phyloP scores from a whole-genome alignment of 768 basidiomycete species.

The Termitomyces sp. region DNA sequence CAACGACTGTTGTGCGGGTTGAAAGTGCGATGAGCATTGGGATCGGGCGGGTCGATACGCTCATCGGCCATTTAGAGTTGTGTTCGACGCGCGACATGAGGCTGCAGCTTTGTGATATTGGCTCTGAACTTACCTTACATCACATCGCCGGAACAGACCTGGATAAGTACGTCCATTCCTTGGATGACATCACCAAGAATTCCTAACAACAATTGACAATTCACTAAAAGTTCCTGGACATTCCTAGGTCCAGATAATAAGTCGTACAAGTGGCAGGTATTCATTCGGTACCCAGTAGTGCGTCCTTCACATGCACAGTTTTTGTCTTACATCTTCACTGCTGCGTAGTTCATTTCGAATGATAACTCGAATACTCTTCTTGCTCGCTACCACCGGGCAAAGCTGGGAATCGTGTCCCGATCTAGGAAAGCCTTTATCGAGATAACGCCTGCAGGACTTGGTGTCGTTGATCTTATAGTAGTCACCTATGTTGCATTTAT shows the following conservation, averaged over 20 bases:
- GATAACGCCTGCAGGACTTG: slow-evolving; percentile 23
- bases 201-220: neutral
- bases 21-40: slow-evolving; percentile 21
- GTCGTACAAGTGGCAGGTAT: slow-evolving; percentile 34
- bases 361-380: slow-evolving; percentile 21
- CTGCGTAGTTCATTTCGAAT: slow-evolving; percentile 25
- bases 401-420: slow-evolving; percentile 27
- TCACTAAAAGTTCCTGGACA: slow-evolving; percentile 26
- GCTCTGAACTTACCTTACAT: slow-evolving; percentile 14
- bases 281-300: slow-evolving; percentile 31
- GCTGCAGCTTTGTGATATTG: slow-evolving; percentile 18
- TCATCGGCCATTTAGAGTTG: slow-evolving; percentile 27
- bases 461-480: slow-evolving; percentile 23
- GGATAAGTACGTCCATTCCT: slow-evolving; percentile 16
- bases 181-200: neutral
- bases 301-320: slow-evolving; percentile 2
- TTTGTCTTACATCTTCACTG: neutral
- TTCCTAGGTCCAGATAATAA: slow-evolving; percentile 29
- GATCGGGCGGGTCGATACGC: slow-evolving; percentile 24
- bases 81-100: slow-evolving; percentile 17
- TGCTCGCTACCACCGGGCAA: slow-evolving; percentile 25
- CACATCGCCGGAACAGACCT: slow-evolving; percentile 1
- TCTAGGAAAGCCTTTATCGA: slow-evolving; percentile 27
- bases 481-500: slow-evolving; percentile 24
- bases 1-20: slow-evolving; percentile 25